Evolutionary conservation across 2,329 filamentous ascomycete genomes (phyloP), one percentile per base, ranked within the genome.

Genomic region (Pseudomassariella vexata): DNA sequence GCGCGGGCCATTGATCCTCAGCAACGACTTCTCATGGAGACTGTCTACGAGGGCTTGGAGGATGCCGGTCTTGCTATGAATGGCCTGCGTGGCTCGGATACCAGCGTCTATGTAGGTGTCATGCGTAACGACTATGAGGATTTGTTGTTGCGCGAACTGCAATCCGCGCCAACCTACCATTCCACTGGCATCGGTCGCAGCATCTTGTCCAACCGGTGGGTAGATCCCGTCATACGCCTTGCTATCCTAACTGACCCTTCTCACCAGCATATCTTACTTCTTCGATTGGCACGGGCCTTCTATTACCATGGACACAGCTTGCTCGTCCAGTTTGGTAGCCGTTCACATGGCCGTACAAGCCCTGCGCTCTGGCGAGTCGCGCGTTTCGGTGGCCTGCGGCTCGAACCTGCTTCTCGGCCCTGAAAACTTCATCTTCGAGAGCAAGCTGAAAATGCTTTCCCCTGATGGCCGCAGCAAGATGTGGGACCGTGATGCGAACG

Each of bases 301-400:
- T 27, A 41, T 56, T 19, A 50, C 49, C 9, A 36, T 57, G 18
- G 52, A 61, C 20, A 59, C 59, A 6, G 59, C 47, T 5, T 63
- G 59, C 32, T 57, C 53, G 0, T 48, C 50, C 9, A 47, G 40
- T 12, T 25, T 60, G 15, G 40, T 52, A 1, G 52, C 48, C 3
- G 17, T 55, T 3, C 49, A 56, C 30, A 37, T 44, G 15, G 29
- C 28, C 11, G 5, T 21, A 2, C 19, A 32, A 19, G 36, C 19
- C 15, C 9, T 44, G 11, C 17, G 28, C 1, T 20, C 9, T 4
- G 5, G 33, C 3, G 39, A 41, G 15, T 7, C 26, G 2, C 29
- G 34, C 18, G 42, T 39, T 32, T 52, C 56, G 6, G 20, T 59
- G 10, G 52, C 55, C 1, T 32, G 26, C 7, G 52, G 45, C 3